Percentiles rank a stretch among this genome's conserved stretches.
phyloP scores from a whole-genome alignment of 257 asterid genomes.

The Anisodus acutangulus region DNA sequence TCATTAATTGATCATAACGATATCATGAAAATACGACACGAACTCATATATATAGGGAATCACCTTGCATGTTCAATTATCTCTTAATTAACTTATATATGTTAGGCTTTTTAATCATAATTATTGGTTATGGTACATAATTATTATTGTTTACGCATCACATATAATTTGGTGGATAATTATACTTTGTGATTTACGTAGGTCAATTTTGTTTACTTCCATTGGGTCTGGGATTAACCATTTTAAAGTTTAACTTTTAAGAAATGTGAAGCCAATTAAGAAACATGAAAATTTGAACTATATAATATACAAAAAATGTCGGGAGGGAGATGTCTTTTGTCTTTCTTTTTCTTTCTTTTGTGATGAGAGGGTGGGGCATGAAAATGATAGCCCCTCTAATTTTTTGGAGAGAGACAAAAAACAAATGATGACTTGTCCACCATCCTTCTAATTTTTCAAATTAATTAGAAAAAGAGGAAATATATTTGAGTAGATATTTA shows the following conservation, averaged over 20 bases:
- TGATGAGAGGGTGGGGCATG: not conserved
- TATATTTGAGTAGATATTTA: not conserved
- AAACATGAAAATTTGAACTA: slow-evolving; percentile 9
- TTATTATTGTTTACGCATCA: not conserved
- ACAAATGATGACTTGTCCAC: slow-evolving; percentile 22
- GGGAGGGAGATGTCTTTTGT: not conserved
- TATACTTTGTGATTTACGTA: not conserved
- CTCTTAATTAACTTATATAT: too few relatives aligned
- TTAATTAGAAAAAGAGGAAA: not conserved
- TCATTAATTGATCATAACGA: too few relatives aligned
- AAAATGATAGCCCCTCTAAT: slow-evolving; percentile 10
- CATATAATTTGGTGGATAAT: not conserved
- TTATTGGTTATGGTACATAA: not conserved
- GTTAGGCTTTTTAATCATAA: not conserved
- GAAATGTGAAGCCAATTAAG: not conserved
- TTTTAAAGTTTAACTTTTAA: not conserved
- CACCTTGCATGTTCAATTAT: too few relatives aligned
- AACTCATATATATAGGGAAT: too few relatives aligned
- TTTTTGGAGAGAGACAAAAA: slow-evolving; percentile 20
- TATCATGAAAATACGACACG: too few relatives aligned
- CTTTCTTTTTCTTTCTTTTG: not conserved
- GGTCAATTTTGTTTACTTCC: not conserved
- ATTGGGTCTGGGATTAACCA: not conserved
- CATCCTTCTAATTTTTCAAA: not conserved
- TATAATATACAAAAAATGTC: not conserved